A percentile compares a stretch with the other conserved stretches of the same genome.
Evolutionary conservation across 169 alveolate species (phyloP).

Genomic region (Plasmodium knowlesi): DNA sequence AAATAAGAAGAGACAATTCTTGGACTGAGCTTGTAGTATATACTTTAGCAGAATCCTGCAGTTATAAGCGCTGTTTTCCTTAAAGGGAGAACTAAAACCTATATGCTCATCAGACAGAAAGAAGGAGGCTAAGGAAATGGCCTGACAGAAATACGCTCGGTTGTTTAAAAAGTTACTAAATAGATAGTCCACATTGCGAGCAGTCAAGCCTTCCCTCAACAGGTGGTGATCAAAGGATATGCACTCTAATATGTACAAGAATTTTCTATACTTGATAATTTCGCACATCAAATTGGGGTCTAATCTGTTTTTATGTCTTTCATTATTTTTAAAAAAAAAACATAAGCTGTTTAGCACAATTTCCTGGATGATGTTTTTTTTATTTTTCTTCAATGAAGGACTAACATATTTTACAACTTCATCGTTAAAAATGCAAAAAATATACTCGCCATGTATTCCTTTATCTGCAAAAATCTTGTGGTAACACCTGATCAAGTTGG

Average conservation of each 20-base stretch:
- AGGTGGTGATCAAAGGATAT: constrained; percentile 20
- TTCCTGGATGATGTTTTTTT: constrained; percentile 62
- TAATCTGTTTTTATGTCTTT: constrained; percentile 5
- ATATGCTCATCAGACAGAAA: constrained; percentile 2
- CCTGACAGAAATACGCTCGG: constrained; percentile 1
- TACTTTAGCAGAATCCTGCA: constrained; percentile 20
- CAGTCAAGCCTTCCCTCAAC: constrained; percentile 15
- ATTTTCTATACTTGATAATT: constrained; percentile 33
- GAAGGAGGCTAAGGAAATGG: constrained; percentile 34
- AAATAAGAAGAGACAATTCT: constrained; percentile 57
- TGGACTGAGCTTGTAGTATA: constrained; percentile 32
- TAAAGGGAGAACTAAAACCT: constrained; percentile 28
- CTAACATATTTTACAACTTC: constrained; percentile 44
- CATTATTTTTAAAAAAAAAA: constrained; percentile 61
- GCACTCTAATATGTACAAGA: constrained; percentile 11
- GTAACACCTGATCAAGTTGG: constrained; percentile 21
- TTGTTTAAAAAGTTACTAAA: constrained; percentile 24
- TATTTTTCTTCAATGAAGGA: constrained; percentile 41
- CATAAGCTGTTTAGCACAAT: constrained; percentile 49
- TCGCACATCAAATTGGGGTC: constrained; percentile 63
- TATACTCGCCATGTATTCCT: constrained; percentile 12
- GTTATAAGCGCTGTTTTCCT: constrained; percentile 8
- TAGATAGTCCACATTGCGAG: constrained; percentile 31
- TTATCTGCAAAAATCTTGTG: constrained; percentile 31
- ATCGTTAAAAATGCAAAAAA: constrained; percentile 52